Base-by-base conservation (phyloP, 805 yeast genomes). In the Millerago galiae region DNA sequence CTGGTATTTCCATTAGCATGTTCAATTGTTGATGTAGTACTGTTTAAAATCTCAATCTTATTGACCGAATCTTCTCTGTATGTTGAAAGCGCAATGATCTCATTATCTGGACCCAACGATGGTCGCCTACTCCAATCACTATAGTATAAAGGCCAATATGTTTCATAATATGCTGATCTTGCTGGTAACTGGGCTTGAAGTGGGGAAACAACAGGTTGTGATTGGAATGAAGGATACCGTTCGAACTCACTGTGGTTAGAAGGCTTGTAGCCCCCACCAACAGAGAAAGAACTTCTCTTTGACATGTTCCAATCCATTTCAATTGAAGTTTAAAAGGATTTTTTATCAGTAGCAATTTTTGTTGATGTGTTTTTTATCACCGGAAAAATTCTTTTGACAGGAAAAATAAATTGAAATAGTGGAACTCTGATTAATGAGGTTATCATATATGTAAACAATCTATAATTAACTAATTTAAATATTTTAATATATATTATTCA, bases 41-140 rank as follows among this genome's bases (percentile, higher is more conserved):
- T 73, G 37, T 65, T 61, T 9, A 74, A 48, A 1, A 83, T 61
- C 54, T 79, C 80, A 21, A 89, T 59, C 50, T 76, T 75, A 62
- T 90, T 90, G 33, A 71, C 66, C 24, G 78, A 67, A 39, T 87
- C 95, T 59, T 90, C 97, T 45, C 84, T 75, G 58, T 79, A 87
- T 0, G 95, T 75, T n/a, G 81, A 72, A n/a, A 83, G 58, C 0
- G 87, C 93, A 8, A 85, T 61, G 37, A 71, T 65, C 8, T 79
- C 80, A 10, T 55, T 45, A 2, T 67, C 68, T 3, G 66, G 57
- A 3, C 27, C n/a, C 3, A 24, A 5, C 9, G 52, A 49, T 5
- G 47, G 49, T n/a, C 64, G 49, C 18, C 49, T 47, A 5, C 74
- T 52, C 85, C 85, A 79, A 47, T 75, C 82, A 27, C 70, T 60